Percentiles rank a stretch among this genome's conserved stretches.
Evolutionary conservation across 129 eudicot species (phyloP).

Genomic region (Tagetes patula): DNA sequence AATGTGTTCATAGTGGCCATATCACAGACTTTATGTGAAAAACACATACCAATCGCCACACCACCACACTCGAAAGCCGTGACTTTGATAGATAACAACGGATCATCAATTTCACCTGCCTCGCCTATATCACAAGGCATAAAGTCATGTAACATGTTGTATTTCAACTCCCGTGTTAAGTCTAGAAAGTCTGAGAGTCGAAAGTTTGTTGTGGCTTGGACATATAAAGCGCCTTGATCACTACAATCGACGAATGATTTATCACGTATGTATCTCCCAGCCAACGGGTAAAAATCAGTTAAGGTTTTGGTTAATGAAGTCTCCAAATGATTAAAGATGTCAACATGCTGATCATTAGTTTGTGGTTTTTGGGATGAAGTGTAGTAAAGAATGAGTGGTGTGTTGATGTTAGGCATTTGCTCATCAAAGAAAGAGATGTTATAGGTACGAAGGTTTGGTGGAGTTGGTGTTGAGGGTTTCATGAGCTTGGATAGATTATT

Average conservation of each 20-base stretch:
- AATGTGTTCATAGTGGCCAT: conserved; percentile 13
- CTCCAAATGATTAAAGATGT: not conserved
- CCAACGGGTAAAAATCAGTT: conserved; percentile 34
- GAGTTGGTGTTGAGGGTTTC: conserved; percentile 38
- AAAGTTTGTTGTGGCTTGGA: conserved; percentile 11
- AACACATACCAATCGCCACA: conserved; percentile 19
- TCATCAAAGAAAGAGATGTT: conserved; percentile 31
- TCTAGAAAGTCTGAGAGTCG: conserved; percentile 18
- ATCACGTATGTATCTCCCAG: conserved; percentile 28
- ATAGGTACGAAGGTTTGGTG: conserved; percentile 21
- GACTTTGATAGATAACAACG: conserved; percentile 25
- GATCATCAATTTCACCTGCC: conserved; percentile 26
- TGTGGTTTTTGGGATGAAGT: not conserved
- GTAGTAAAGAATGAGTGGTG: conserved; percentile 35
- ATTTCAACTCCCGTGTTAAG: not conserved
- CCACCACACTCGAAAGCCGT: conserved; percentile 29
- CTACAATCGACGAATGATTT: conserved; percentile 23
- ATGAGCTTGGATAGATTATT: conserved; percentile 12
- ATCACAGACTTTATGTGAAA: conserved; percentile 26
- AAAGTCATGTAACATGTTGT: conserved; percentile 12
- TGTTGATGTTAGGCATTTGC: conserved; percentile 22
- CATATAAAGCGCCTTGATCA: conserved; percentile 14
- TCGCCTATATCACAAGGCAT: conserved; percentile 24
- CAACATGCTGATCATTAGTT: not conserved
- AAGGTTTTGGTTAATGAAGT: conserved; percentile 4